Conservation (phyloP, 139 green algal species). For the Chlorella vulgaris region DNA sequence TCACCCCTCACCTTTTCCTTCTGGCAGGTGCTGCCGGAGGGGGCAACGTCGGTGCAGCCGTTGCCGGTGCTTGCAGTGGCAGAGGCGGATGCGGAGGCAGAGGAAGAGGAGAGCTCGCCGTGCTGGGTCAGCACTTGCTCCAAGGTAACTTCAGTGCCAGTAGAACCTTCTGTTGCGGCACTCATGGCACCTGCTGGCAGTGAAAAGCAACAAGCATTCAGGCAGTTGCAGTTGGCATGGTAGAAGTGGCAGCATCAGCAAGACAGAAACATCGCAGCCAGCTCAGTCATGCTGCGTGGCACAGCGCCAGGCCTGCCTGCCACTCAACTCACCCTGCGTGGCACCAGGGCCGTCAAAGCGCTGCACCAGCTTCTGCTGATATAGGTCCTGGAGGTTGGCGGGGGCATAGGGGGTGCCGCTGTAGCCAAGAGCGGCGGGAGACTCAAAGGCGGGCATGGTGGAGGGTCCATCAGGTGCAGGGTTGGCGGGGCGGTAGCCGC, state of each 20-base stretch:
- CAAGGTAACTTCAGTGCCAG: not conserved
- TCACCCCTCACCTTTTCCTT: conserved; percentile 16
- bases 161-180: not conserved
- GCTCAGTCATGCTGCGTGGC: not conserved
- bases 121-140: not conserved
- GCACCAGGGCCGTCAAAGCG: conserved; percentile 29
- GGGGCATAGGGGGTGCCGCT: conserved; percentile 2
- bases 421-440: not conserved
- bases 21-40: conserved; percentile 7
- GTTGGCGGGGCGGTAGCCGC: not conserved
- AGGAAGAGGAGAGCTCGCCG: not conserved
- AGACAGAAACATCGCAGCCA: not conserved
- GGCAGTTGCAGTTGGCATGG: too few species aligned
- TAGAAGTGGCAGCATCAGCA: too few species aligned
- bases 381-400: not conserved
- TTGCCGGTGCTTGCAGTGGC: not conserved
- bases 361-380: conserved; percentile 24
- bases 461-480: not conserved
- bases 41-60: conserved; percentile 25
- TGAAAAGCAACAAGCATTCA: too few species aligned
- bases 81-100: conserved; percentile 2
- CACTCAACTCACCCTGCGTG: conserved; percentile 17
- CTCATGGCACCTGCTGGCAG: conserved; percentile 13
- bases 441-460: not conserved
- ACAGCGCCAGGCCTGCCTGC: too few species aligned